Conservation (phyloP, 768 basidiomycete genomes). For the Tephrocybe rancida region DNA sequence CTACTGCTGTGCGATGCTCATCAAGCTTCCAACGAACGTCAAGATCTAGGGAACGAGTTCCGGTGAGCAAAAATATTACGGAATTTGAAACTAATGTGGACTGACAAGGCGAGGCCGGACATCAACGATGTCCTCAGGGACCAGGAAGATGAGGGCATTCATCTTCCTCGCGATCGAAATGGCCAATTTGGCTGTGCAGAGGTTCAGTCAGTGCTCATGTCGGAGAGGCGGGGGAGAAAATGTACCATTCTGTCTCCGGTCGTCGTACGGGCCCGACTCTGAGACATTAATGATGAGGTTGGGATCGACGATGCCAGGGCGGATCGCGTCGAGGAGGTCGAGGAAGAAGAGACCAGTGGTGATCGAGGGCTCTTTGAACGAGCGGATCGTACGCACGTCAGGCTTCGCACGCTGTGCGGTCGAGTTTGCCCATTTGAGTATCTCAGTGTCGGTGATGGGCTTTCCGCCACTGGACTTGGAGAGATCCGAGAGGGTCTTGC, state of each 20-base stretch:
- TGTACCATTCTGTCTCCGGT: conserved; percentile 88
- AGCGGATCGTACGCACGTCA: conserved; percentile 66
- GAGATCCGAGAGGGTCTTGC: conserved; percentile 82
- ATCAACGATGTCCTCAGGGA: conserved; percentile 97
- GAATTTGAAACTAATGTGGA: conserved; percentile 12
- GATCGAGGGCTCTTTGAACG: conserved; percentile 92
- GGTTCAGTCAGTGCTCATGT: conserved; percentile 6
- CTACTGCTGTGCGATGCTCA: conserved; percentile 61
- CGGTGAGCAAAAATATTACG: neutral
- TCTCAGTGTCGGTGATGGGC: conserved; percentile 89
- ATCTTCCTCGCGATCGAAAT: conserved; percentile 99
- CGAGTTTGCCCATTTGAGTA: conserved; percentile 94
- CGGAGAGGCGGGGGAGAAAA: neutral
- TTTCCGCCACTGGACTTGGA: conserved; percentile 61
- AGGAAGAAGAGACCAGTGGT: conserved; percentile 93
- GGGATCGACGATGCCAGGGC: conserved; percentile 95
- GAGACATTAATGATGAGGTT: conserved; percentile 66
- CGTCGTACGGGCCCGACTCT: conserved; percentile 75
- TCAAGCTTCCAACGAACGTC: conserved; percentile 94
- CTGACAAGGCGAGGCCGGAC: conserved; percentile 86
- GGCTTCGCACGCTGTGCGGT: conserved; percentile 77
- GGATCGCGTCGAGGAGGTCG: conserved; percentile 86
- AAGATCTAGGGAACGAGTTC: conserved; percentile 61
- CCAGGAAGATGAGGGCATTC: conserved; percentile 94
- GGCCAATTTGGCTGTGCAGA: conserved; percentile 81